Base-by-base conservation (phyloP, 2,329 filamentous ascomycete genomes). In the Metarhizium robertsii region DNA sequence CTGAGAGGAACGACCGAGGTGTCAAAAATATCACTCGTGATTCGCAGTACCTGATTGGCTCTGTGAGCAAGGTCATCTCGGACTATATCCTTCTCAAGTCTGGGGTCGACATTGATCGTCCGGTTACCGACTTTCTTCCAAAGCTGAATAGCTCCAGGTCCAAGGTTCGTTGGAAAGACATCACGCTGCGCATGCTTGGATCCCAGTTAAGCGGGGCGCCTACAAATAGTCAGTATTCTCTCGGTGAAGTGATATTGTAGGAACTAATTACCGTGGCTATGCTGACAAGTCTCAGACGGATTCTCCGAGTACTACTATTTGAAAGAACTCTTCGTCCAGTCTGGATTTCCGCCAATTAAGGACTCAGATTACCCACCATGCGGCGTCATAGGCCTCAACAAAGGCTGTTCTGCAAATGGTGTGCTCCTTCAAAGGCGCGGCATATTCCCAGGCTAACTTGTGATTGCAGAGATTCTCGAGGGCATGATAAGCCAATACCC, bases 11-110 rank as follows among this genome's bases (percentile, higher is more conserved):
- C 30, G 59, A 63, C 6, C 63, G 66, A n/a, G 71, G 71, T 20
- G 71, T 71, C 0, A 62, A 64, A 30, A 8, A 62, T 0, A 43
- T 73, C 0, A 58, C 67, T 20, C 62, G 66, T 0, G 61, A 72
- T 54, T 72, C 71, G 0, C 71, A 75, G 59, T 76, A 74, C 45
- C 62, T 75, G 3, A 67, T 76, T 36, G 74, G 71, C 0, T 75
- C 71, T 0, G 60, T 75, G 6, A 68, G 68, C 0, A 76, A 76
- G 18, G 64, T 72, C 0, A 61, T 75, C 30, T 69, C 73, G 0
- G 69, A 67, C 14, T 65, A 73, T 13, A 25, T 74, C 1, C 51
- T 75, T 16, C 53, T 75, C 2, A 68, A 68, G 46, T 69, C 65
- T 16, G 67, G 67, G 0, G 52, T 74, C 2, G 57, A 71, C 34